Evolutionary conservation across 495 filamentous ascomycete species (phyloP).

Genomic region (Astrothelium macrocarpum): DNA sequence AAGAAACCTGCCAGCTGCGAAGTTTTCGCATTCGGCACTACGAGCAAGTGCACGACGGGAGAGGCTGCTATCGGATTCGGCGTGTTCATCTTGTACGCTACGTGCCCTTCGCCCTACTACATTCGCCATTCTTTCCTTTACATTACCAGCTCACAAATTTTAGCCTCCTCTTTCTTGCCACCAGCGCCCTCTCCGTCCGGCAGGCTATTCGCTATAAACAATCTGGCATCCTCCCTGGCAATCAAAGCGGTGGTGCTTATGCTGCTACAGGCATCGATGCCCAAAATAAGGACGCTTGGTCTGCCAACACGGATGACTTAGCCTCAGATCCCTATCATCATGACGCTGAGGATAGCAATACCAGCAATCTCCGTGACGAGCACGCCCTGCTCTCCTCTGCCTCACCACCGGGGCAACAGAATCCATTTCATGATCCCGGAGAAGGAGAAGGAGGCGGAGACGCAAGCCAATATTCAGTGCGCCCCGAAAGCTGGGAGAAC

Average conservation of each 20-base stretch:
- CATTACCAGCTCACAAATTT: no score
- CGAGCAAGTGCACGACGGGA: constrained; percentile 58
- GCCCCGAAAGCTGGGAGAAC: constrained; percentile 12
- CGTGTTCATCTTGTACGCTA: constrained; percentile 74
- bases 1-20: constrained; percentile 38
- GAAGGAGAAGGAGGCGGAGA: no score
- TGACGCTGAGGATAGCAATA: constrained; percentile 8
- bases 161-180: constrained; percentile 66
- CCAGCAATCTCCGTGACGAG: constrained; percentile 13
- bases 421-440: not conserved
- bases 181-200: constrained; percentile 66
- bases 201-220: constrained; percentile 68
- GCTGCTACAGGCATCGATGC: constrained; percentile 13
- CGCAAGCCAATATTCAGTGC: not conserved
- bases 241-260: constrained; percentile 19
- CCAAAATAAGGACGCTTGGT: constrained; percentile 25
- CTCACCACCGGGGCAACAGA: constrained; percentile 8
- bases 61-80: constrained; percentile 69
- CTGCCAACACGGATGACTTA: constrained; percentile 25
- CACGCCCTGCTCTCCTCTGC: constrained; percentile 22
- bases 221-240: constrained; percentile 65
- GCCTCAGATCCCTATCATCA: constrained; percentile 14
- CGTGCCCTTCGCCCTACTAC: constrained; percentile 14
- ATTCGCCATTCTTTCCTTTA: constrained; percentile 13
- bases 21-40: constrained; percentile 46